Conservation (phyloP, 2,329 filamentous ascomycete species). For the Pseudofabraea citricarpa region DNA sequence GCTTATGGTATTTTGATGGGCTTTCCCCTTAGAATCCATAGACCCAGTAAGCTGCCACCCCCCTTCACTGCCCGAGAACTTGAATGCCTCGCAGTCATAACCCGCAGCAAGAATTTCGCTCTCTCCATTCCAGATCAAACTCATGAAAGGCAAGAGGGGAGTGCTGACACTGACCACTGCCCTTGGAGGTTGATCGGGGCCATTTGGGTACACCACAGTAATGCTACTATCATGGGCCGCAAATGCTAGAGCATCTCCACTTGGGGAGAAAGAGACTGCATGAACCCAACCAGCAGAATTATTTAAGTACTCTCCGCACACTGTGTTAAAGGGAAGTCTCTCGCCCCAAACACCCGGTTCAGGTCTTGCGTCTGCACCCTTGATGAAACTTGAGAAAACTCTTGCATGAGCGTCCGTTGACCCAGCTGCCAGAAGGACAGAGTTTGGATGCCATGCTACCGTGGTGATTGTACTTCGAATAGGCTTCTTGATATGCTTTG, state of each 20-base stretch:
- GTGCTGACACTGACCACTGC: conserved; percentile 90
- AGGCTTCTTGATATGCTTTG: conserved; percentile 98
- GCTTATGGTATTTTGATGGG: conserved; percentile 94
- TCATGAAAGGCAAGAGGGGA: conserved; percentile 87
- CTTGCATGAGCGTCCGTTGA: conserved; percentile 96
- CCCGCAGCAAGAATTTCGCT: conserved; percentile 92
- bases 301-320: conserved; percentile 94
- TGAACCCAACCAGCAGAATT: conserved; percentile 97
- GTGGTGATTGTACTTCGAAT: conserved; percentile 96
- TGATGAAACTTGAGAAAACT: conserved; percentile 94
- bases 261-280: conserved; percentile 86
- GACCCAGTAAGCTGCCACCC: conserved; percentile 85
- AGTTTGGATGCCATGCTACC: conserved; percentile 96
- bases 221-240: conserved; percentile 93
- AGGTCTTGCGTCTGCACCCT: conserved; percentile 83
- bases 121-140: conserved; percentile 87
- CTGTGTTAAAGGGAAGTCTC: conserved; percentile 93
- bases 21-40: conserved; percentile 64
- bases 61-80: conserved; percentile 70
- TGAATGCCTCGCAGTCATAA: conserved; percentile 86
- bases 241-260: conserved; percentile 89
- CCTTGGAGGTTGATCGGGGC: conserved; percentile 80
- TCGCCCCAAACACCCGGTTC: conserved; percentile 91
- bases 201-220: conserved; percentile 91
- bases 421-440: conserved; percentile 86